Conservation (phyloP, 805 yeast genomes). For the Schwanniomyces sp. region DNA sequence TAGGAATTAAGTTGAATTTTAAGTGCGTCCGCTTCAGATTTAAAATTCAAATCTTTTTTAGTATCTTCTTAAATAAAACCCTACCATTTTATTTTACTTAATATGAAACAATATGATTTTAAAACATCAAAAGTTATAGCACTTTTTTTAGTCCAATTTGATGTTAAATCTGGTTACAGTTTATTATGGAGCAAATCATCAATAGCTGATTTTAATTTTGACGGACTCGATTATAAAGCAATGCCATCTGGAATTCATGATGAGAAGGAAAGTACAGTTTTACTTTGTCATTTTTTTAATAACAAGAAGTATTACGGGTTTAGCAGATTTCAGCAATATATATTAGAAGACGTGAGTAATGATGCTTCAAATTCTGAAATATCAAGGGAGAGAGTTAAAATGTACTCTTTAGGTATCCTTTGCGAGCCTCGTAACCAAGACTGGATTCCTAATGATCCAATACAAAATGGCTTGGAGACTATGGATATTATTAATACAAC, state of each 20-base stretch:
- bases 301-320: constrained; percentile 33
- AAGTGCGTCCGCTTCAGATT: not conserved
- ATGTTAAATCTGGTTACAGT: constrained; percentile 33
- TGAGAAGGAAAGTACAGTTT: constrained; percentile 24
- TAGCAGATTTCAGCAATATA: constrained; percentile 28
- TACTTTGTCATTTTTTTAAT: constrained; percentile 26
- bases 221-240: constrained; percentile 38
- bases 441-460: constrained; percentile 39
- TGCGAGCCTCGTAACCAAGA: constrained; percentile 24
- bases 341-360: not conserved
- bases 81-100: not conserved
- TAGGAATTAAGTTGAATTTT: not conserved
- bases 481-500: constrained; percentile 24
- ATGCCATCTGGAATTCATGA: constrained; percentile 45
- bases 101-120: constrained; percentile 5
- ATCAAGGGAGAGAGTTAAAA: constrained; percentile 29
- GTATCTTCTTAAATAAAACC: not conserved
- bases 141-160: constrained; percentile 36
- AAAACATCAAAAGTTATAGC: constrained; percentile 28
- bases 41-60: not conserved
- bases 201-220: constrained; percentile 14
- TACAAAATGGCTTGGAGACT: constrained; percentile 40
- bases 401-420: constrained; percentile 40
- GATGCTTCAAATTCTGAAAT: constrained; percentile 1
- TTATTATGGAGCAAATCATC: constrained; percentile 34